Base-by-base conservation (phyloP, 2,329 filamentous ascomycete genomes). In the Ophiostoma quercus region DNA sequence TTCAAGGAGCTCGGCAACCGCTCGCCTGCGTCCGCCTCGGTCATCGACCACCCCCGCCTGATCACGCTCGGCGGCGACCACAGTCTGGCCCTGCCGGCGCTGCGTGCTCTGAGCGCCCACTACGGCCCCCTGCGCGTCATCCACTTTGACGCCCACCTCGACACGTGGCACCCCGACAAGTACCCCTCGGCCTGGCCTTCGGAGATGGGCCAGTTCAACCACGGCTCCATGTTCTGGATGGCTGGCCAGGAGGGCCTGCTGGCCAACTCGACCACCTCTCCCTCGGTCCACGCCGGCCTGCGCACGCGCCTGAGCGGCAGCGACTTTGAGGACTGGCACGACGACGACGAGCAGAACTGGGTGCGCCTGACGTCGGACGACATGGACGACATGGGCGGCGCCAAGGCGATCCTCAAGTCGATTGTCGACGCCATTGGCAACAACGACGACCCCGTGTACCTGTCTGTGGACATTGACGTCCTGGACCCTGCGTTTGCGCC, bases 151-250 rank as follows among this genome's bases (percentile, higher is more conserved):
- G 88, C 81, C 25, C 92, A 96, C 77, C 84, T 95, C 1, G 92
- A 95, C 77, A 95, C 92, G 2, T 95, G 92, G 92, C 89, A 94
- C 77, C 91, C 92, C 1, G 85, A 84, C 32, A 90, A 92, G 74
- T 96, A 96, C 79, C 91, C 92, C 0, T 88, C 85, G 19, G 87
- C 88, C 69, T 97, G 93, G 93, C 75, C 76, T 2, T 85, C 84
- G 2, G 84, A 87, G 71, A 90, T 92, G 78, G 85, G 87, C 1
- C 86, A 89, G 74, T 95, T 96, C 81, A 96, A 89, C 76, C 93
- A 97, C 79, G 93, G 94, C 4, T 92, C 87, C 74, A 95, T 96
- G 88, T 96, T 96, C 83, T 94, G 92, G 90, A 85, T 94, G 74
- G 93, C 93, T 6, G 88, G 89, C 67, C 88, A 88, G 39, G 93